phyloP scores from a whole-genome alignment of 306 rosid genomes.

The Vigna trinervia region DNA sequence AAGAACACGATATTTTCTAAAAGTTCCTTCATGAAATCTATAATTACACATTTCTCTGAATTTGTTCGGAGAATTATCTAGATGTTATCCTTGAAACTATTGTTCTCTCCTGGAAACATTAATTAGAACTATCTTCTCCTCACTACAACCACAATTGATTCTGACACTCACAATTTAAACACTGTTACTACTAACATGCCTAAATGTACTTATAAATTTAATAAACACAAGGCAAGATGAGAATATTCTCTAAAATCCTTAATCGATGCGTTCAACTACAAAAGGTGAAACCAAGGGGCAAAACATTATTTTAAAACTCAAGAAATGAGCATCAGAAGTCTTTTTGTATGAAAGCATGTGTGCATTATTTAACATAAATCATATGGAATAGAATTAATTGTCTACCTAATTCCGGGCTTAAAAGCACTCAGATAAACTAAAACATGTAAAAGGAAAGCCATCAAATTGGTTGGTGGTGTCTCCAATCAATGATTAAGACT shows the following conservation, averaged over 20 bases:
- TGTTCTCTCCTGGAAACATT: not conserved
- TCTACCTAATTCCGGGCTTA: constrained; percentile 36
- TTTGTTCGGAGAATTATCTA: constrained; percentile 13
- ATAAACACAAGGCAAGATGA: constrained; percentile 9
- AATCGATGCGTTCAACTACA: constrained; percentile 22
- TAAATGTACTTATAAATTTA: constrained; percentile 2
- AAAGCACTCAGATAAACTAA: constrained; percentile 39
- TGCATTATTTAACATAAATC: constrained; percentile 42
- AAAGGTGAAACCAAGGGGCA: constrained; percentile 36
- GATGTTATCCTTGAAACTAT: not conserved
- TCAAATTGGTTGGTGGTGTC: constrained; percentile 40
- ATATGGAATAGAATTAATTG: constrained; percentile 30
- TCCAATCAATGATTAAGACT: constrained; percentile 43
- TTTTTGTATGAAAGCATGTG: constrained; percentile 31
- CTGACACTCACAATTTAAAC: constrained; percentile 13
- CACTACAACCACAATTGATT: constrained; percentile 11
- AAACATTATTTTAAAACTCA: constrained; percentile 19
- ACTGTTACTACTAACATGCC: constrained; percentile 30
- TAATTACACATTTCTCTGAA: not conserved
- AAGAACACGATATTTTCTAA: not conserved
- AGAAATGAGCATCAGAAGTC: constrained; percentile 15
- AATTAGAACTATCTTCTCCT: constrained; percentile 26
- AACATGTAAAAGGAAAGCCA: constrained; percentile 38
- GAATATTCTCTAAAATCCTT: constrained; percentile 35
- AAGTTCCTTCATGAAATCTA: constrained; percentile 1